Evolutionary conservation across 169 alveolate genomes (phyloP).

Genomic region (Besnoitia besnoiti): DNA sequence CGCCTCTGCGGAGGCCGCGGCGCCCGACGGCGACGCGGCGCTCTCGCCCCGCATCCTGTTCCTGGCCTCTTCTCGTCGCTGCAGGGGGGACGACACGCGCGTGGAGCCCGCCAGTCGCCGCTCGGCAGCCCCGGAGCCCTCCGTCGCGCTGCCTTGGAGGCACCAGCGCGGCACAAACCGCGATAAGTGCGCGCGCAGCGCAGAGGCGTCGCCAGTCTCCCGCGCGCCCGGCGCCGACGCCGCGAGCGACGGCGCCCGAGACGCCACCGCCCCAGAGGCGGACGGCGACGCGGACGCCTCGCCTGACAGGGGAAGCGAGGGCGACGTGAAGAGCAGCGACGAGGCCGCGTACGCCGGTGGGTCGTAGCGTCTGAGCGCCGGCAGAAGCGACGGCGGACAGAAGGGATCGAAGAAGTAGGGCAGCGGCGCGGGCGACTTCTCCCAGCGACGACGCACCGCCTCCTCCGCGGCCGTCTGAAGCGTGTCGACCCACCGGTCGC

Average conservation of each 20-base stretch:
- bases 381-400: constrained; percentile 1
- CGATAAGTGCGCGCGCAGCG: neutral
- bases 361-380: neutral
- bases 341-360: neutral
- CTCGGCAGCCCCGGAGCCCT: neutral
- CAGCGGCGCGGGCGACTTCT: neutral
- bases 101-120: neutral
- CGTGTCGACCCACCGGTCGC: neutral
- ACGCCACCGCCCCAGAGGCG: neutral
- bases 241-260: neutral
- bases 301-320: neutral
- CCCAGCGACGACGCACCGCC: neutral
- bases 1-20: neutral
- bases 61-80: neutral
- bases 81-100: neutral
- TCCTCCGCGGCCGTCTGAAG: neutral
- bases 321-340: neutral
- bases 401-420: constrained; percentile 32
- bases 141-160: neutral
- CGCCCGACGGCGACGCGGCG: neutral
- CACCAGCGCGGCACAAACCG: neutral
- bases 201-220: neutral
- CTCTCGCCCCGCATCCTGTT: neutral
- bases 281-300: neutral
- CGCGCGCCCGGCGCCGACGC: neutral